These are phyloP conservation scores for Geranium rotundifolium DNA, from an alignment of 345 rosid genomes.

Conservation along the genomic window DNA sequence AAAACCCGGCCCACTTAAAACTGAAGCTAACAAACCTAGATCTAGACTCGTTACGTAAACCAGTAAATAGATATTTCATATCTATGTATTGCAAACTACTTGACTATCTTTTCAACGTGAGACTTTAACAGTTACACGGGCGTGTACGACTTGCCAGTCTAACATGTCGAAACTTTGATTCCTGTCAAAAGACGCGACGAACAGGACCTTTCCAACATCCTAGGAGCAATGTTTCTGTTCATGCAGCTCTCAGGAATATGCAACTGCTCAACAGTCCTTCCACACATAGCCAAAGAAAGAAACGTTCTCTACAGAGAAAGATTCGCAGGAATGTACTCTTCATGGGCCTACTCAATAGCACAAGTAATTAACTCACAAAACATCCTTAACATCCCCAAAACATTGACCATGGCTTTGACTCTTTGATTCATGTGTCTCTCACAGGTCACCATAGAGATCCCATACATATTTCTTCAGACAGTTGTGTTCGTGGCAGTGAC, in stretches of 20 bases:
- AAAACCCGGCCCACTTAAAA: no score
- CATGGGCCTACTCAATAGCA: slow-evolving; percentile 47
- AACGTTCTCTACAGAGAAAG: slow-evolving; percentile 45
- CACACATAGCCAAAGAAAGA: slow-evolving; percentile 32
- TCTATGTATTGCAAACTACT: no score
- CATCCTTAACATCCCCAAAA: not conserved
- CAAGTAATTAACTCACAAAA: slow-evolving; percentile 25
- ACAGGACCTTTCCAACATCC: slow-evolving; percentile 41
- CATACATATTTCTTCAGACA: slow-evolving; percentile 29
- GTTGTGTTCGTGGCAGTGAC: slow-evolving; percentile 23
- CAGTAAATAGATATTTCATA: no score
- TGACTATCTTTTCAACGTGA: no score
- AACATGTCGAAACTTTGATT: not conserved
- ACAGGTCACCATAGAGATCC: slow-evolving; percentile 34
- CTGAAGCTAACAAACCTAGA: no score
- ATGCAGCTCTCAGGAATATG: slow-evolving; percentile 24
- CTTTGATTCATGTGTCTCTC: not conserved
- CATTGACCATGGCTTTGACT: not conserved
- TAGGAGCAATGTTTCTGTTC: slow-evolving; percentile 33
- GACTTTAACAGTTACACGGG: no score
- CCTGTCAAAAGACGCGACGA: slow-evolving; percentile 24
- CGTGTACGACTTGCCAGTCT: no score
- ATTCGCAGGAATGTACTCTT: slow-evolving; percentile 49
- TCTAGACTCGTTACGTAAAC: no score
- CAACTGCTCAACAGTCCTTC: slow-evolving; percentile 33